Evolutionary conservation across 2,329 filamentous ascomycete species (phyloP), one percentile per base, ranked within the genome.

Genomic region (Teratosphaeria nubilosa): DNA sequence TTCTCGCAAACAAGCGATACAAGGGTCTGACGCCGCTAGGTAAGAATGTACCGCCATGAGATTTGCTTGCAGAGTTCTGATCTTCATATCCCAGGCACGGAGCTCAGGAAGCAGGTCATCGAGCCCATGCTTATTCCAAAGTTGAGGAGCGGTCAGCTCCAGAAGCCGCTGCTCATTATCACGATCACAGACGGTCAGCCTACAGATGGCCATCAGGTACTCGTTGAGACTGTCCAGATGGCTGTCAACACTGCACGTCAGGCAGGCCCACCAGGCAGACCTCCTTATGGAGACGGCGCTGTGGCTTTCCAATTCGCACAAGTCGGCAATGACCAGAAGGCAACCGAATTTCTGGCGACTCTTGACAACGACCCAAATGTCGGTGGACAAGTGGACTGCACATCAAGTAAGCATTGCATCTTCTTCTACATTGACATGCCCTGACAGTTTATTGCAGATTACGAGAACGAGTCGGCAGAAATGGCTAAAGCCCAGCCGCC

Each of bases 241-340:
- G 79, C 82, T 1, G 74, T 78, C 55, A 73, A 77, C 22, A 78
- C 83, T 59, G 72, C 83, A 27, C 67, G 74, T 25, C 73, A 75
- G 48, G 41, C 41, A 10, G 41, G 41, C 22, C 41, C 41, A 11
- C 41, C 41, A 48, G 30, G 24, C 25, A 34, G 37, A 27, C 73
- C 77, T 55, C 77, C 75, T 55, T 82, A 81, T 65, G 82, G 83
- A 32, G 75, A 76, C 30, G 69, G 70, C 31, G 82, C 82, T n/a
- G 71, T 86, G 59, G 79, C 82, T 0, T 86, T 86, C 74, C 83
- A 87, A 66, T 86, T 87, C 66, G 84, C 84, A 0, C 85, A 87
- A 65, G 85, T 87, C 54, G 85, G 85, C 61, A 86, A 86, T 64
- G 85, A 87, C 65, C 75, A 80, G 67, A 80, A 80, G 63, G 85